phyloP scores from a whole-genome alignment of 306 rosid species.

The Cercis canadensis region DNA sequence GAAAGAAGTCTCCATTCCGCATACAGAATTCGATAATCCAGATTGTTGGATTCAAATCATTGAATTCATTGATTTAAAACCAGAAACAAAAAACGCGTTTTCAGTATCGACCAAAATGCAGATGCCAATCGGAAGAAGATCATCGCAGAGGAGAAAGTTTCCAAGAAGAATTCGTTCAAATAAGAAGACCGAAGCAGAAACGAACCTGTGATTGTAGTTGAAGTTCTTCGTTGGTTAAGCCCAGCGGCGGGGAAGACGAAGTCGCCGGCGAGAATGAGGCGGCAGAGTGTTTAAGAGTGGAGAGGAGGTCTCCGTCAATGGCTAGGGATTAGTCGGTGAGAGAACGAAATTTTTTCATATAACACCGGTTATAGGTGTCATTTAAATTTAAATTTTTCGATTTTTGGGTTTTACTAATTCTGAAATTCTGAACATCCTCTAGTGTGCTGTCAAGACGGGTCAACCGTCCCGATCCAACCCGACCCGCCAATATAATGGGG shows the following conservation, averaged over 20 bases:
- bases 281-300: constrained; percentile 43
- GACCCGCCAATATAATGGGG: no score
- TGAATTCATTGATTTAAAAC: constrained; percentile 16
- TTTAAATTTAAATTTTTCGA: constrained; percentile 2
- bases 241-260: constrained; percentile 28
- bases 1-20: background rate
- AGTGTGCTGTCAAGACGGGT: no score
- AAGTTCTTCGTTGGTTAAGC: background rate
- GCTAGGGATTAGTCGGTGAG: constrained; percentile 54
- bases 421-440: no score
- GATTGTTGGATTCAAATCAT: constrained; percentile 29
- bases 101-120: constrained; percentile 34
- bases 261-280: constrained; percentile 46
- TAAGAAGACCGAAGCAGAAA: constrained; percentile 25
- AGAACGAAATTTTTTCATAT: constrained; percentile 5
- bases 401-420: no score
- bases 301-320: constrained; percentile 40
- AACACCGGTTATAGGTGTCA: background rate
- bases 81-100: background rate
- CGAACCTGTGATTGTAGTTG: constrained; percentile 19
- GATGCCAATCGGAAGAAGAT: constrained; percentile 35
- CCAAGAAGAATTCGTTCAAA: background rate
- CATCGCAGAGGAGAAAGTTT: constrained; percentile 5
- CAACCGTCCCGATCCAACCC: no score
- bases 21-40: background rate